Evolutionary conservation across 2,329 filamentous ascomycete genomes (phyloP).

Genomic region (Diaporthe amygdali): DNA sequence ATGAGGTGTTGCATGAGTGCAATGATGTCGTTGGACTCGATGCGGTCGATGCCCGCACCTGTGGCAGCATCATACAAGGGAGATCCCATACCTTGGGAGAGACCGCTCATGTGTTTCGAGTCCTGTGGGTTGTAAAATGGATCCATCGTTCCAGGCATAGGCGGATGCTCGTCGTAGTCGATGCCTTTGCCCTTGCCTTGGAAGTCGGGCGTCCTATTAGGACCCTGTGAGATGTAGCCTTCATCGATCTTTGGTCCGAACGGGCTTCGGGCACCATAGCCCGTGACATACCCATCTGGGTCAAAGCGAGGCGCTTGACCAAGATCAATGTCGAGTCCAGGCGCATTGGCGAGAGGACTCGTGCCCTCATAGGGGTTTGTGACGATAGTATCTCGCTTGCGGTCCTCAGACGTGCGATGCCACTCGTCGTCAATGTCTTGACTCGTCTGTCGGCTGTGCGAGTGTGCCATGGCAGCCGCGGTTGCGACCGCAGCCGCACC

Average conservation of each 20-base stretch:
- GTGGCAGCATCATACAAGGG: conserved; percentile 91
- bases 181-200: conserved; percentile 62
- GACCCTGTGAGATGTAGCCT: conserved; percentile 84
- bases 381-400: conserved; percentile 69
- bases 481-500: conserved; percentile 60
- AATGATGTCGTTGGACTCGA: conserved; percentile 95
- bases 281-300: conserved; percentile 43
- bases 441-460: conserved; percentile 58
- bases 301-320: conserved; percentile 35
- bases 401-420: conserved; percentile 65
- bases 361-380: conserved; percentile 72
- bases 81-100: conserved; percentile 90
- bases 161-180: conserved; percentile 56
- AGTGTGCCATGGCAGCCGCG: conserved; percentile 49
- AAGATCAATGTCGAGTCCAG: conserved; percentile 42
- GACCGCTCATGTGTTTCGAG: conserved; percentile 77
- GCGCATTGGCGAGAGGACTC: conserved; percentile 64
- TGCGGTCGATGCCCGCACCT: conserved; percentile 85
- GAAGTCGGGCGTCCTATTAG: conserved; percentile 59
- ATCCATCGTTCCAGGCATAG: conserved; percentile 62
- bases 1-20: conserved; percentile 98
- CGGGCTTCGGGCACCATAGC: conserved; percentile 61
- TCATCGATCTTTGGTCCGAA: conserved; percentile 74
- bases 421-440: conserved; percentile 70
- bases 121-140: conserved; percentile 69